Base-by-base conservation (phyloP, 352 stramenopile genomes). In the Phytophthora pistaciae region DNA sequence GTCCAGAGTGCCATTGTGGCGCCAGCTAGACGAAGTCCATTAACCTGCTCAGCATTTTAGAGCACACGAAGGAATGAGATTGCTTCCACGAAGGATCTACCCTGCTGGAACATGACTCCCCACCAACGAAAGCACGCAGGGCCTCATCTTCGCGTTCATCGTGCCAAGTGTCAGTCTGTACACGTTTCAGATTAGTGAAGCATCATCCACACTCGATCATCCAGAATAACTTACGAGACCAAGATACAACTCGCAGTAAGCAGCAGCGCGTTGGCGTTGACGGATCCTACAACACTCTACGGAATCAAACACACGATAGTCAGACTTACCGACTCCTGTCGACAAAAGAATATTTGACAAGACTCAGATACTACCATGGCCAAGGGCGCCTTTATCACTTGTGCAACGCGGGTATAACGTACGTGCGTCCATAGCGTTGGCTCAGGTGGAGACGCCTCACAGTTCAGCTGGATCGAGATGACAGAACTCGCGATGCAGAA, bases 351-450 rank as follows among this genome's bases (percentile, higher is more conserved):
- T 18, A 5, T 18, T 42, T 16, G 36, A 18, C 36, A 18, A 18
- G 14, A 23, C 54, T 40, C 36, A 58, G n/a, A 5, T 46, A 31
- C 33, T 74, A 91, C 84, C 75, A 92, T 65, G 38, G 80, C 84
- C 11, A 93, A 64, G 29, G 82, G 82, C 5, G 72, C 70, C 31
- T 81, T 84, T 10, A 83, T n/a, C 4, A 68, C 38, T n/a, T 84
- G 74, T 11, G 65, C 70, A 49, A 84, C 48, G 29, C 69, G 61
- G 9, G 67, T 76, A 56, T 91, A 92, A 1, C 79, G 75, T 13
- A 84, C 61, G 73, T 92, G 79, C 5, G 79, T 91, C 85, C 85
- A 93, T 29, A 91, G 27, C 13, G 79, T 85, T 52, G 85, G 83
- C 4, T 79, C 21, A 1, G 85, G 85, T 13, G 59, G 27, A 1